Conservation (phyloP, 495 filamentous ascomycete species). For the Xylaria intraflava region DNA sequence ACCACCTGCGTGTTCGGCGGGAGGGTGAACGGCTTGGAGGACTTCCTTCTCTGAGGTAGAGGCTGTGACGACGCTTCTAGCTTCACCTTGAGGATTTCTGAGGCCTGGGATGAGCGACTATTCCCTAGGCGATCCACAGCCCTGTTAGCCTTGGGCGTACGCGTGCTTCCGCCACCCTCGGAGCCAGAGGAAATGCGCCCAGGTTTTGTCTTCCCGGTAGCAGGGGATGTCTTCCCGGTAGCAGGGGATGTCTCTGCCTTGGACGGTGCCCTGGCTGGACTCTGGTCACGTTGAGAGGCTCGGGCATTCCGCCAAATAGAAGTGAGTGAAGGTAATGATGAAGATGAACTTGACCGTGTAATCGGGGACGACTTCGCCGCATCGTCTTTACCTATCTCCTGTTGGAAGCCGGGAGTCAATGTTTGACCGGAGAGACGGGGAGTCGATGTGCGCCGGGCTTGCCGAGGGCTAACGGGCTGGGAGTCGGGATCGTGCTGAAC, state of each 20-base stretch:
- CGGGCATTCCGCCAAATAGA: conserved; percentile 30
- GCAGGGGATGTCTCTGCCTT: no score
- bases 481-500: background rate
- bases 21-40: conserved; percentile 20
- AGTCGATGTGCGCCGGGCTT: background rate
- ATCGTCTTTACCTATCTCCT: background rate
- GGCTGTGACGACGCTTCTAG: background rate
- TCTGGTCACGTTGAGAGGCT: conserved; percentile 21
- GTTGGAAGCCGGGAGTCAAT: background rate
- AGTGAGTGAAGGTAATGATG: conserved; percentile 32
- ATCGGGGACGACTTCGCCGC: background rate
- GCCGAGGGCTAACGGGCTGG: background rate
- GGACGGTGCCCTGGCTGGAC: conserved; percentile 13
- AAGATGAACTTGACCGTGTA: background rate
- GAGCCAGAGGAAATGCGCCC: conserved; percentile 1
- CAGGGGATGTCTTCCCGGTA: no score
- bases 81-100: background rate
- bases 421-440: background rate
- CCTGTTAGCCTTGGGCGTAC: background rate
- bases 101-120: background rate
- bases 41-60: background rate
- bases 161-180: background rate
- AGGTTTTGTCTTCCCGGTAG: no score
- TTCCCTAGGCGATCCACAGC: background rate
- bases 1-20: conserved; percentile 36